Evolutionary conservation across 345 rosid genomes (phyloP).

Genomic region (Punica granatum): DNA sequence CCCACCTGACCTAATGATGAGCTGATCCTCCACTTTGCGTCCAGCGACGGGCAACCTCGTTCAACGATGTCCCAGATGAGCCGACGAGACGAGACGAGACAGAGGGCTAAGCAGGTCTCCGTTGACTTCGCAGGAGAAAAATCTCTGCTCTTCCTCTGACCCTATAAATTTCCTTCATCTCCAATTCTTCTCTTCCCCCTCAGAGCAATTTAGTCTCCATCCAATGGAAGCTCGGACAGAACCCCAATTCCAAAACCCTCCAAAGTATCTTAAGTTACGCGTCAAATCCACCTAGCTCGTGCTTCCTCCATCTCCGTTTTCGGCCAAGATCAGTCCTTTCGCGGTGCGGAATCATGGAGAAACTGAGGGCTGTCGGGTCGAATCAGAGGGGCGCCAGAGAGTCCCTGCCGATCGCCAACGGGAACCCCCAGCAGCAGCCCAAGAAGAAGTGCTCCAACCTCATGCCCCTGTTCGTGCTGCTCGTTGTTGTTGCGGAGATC

Average conservation of each 20-base stretch:
- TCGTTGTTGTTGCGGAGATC: constrained; percentile 69
- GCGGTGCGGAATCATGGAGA: constrained; percentile 5
- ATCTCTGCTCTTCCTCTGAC: neutral
- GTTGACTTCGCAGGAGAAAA: constrained; percentile 11
- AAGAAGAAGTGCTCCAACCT: constrained; percentile 56
- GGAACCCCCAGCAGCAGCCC: constrained; percentile 8
- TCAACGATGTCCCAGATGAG: neutral
- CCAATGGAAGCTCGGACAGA: neutral
- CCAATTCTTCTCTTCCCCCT: neutral
- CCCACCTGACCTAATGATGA: neutral
- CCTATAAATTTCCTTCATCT: neutral
- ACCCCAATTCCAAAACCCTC: neutral
- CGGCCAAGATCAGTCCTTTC: neutral
- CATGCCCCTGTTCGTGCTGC: constrained; percentile 55
- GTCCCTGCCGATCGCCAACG: constrained; percentile 23
- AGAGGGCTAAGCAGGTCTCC: neutral
- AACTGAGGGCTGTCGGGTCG: constrained; percentile 44
- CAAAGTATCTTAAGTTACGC: neutral
- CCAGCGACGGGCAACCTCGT: neutral
- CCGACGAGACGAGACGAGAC: neutral
- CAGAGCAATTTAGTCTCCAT: too few relatives aligned
- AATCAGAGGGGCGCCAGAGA: constrained; percentile 54
- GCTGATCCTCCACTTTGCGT: neutral
- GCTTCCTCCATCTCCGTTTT: neutral
- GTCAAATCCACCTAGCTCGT: neutral